Percentiles rank a stretch among this genome's conserved stretches.
phyloP scores from a whole-genome alignment of 441 rosid species.

The California macrophylla region DNA sequence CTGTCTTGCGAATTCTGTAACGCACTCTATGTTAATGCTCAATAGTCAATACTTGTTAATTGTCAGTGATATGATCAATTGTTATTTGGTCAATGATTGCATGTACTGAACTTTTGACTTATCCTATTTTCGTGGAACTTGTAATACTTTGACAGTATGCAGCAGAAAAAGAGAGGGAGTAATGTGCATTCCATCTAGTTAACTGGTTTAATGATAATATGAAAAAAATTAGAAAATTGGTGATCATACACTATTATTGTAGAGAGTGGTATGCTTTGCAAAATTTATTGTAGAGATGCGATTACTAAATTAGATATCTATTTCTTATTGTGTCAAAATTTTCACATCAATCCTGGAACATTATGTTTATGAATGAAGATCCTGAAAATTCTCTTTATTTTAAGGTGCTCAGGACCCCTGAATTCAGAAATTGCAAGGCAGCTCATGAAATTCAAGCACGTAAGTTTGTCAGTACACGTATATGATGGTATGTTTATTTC shows the following conservation, averaged over 20 bases:
- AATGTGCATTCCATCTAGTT: not conserved
- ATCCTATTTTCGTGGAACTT: not conserved
- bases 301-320: not conserved
- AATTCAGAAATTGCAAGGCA: constrained; percentile 54
- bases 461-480: constrained; percentile 27
- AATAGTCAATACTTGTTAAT: not conserved
- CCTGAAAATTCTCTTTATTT: constrained; percentile 15
- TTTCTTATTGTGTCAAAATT: not conserved
- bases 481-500: not conserved
- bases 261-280: not conserved
- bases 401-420: constrained; percentile 54
- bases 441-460: constrained; percentile 58
- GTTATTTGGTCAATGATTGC: not conserved
- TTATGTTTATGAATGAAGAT: not conserved
- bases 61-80: not conserved
- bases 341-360: not conserved
- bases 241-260: not conserved
- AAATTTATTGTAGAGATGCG: not conserved
- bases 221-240: not conserved
- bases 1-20: too few species aligned
- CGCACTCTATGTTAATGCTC: not conserved
- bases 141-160: not conserved
- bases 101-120: not conserved
- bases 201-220: not conserved
- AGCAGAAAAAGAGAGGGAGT: not conserved